phyloP scores from a whole-genome alignment of 75 land plant species.

The Picea sitchensis region DNA sequence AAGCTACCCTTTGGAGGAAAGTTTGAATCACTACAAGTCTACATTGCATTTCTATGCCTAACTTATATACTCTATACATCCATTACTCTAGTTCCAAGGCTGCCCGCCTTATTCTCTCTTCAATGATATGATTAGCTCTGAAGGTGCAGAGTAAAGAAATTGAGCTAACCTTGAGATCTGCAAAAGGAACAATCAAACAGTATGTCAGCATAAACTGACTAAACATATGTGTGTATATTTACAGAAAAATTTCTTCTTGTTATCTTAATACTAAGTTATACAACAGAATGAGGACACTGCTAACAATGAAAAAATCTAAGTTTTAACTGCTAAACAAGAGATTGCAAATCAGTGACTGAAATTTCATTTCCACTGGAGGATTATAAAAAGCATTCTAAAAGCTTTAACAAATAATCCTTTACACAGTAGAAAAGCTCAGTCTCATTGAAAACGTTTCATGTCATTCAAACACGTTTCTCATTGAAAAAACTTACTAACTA shows the following conservation, averaged over 20 bases:
- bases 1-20: background rate
- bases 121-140: background rate
- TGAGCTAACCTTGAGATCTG: conserved; percentile 55
- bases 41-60: conserved; percentile 6
- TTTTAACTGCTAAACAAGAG: background rate
- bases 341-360: background rate
- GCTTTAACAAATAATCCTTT: too few species aligned
- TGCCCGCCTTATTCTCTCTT: background rate
- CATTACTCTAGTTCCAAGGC: background rate
- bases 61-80: background rate
- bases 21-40: background rate
- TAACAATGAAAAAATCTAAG: background rate
- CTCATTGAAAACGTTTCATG: background rate
- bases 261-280: background rate
- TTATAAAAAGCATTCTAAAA: background rate
- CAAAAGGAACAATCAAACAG: conserved; percentile 18
- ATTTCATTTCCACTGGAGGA: background rate
- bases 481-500: background rate
- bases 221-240: background rate
- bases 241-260: background rate
- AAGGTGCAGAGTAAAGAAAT: background rate
- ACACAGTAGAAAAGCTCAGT: too few species aligned
- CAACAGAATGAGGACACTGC: background rate
- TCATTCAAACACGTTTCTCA: background rate
- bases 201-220: background rate